A percentile compares a stretch with the other conserved stretches of the same genome.
Conservation (phyloP, 2,329 filamentous ascomycete species). For the Penicillium hesseltinei region DNA sequence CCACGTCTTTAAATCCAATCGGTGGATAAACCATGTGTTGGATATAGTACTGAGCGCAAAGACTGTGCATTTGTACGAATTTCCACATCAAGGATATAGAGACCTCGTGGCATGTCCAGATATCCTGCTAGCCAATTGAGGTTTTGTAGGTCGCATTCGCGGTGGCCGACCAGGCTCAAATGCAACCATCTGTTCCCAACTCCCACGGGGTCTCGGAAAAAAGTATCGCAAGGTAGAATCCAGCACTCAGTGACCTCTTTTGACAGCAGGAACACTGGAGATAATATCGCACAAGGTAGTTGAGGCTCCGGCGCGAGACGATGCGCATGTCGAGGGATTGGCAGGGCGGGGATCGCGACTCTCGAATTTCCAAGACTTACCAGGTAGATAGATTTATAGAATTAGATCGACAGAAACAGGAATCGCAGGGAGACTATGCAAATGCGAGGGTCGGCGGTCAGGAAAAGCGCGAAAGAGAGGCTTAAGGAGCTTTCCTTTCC, state of each 20-base stretch:
- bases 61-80: background rate
- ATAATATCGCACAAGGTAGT: slow-evolving; percentile 2
- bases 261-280: background rate
- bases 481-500: slow-evolving; percentile 31
- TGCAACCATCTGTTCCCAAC: slow-evolving; percentile 1
- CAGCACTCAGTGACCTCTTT: background rate
- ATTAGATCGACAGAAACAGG: slow-evolving; percentile 1
- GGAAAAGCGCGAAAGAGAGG: slow-evolving; percentile 27
- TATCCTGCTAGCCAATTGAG: background rate
- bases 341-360: slow-evolving; percentile 16
- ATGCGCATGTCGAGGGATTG: slow-evolving; percentile 20
- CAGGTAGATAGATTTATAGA: slow-evolving; percentile 4
- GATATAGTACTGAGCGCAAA: background rate
- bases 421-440: slow-evolving; percentile 14
- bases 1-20: slow-evolving; percentile 4
- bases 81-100: background rate
- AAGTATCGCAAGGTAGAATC: background rate
- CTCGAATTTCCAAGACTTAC: slow-evolving; percentile 20
- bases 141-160: slow-evolving; percentile 10
- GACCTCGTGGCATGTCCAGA: background rate
- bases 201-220: background rate
- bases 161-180: slow-evolving; percentile 1
- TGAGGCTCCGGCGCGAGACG: slow-evolving; percentile 13
- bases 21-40: background rate
- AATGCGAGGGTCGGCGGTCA: slow-evolving; percentile 16